Conservation (phyloP, 495 filamentous ascomycete genomes). For the Hypoxylon lenormandii region DNA sequence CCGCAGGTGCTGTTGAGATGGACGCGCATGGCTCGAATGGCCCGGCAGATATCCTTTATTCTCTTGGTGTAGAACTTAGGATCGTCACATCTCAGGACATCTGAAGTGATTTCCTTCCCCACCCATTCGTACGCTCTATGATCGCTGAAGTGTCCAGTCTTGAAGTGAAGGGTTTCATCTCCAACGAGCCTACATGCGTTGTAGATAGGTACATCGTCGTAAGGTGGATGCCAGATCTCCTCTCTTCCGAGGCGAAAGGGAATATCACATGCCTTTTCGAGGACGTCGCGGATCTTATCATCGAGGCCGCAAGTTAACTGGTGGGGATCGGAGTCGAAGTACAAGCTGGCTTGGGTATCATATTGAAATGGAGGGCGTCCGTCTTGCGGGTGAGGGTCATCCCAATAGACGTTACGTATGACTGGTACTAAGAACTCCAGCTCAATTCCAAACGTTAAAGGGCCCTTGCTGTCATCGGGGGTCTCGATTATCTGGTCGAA, state of each 20-base stretch:
- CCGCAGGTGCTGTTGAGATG: slow-evolving; percentile 33
- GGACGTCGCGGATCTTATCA: neutral
- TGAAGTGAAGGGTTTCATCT: slow-evolving; percentile 19
- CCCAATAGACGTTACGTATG: neutral
- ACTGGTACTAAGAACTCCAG: slow-evolving; percentile 39
- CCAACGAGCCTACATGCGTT: slow-evolving; percentile 34
- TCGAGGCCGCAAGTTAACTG: neutral
- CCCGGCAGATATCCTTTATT: slow-evolving; percentile 34
- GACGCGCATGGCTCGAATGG: slow-evolving; percentile 27
- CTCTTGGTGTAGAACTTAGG: slow-evolving; percentile 11
- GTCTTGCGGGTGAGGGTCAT: slow-evolving; percentile 27
- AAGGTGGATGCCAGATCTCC: slow-evolving; percentile 13
- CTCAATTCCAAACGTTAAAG: slow-evolving; percentile 44
- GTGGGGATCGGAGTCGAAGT: too few species aligned
- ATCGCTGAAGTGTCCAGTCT: neutral
- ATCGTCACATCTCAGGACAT: slow-evolving; percentile 31
- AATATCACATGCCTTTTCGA: neutral
- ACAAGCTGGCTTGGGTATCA: too few species aligned
- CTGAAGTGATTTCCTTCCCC: slow-evolving; percentile 34
- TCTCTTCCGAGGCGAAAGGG: slow-evolving; percentile 3
- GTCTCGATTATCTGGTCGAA: slow-evolving; percentile 33
- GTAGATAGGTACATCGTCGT: slow-evolving; percentile 21
- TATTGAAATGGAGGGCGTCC: neutral
- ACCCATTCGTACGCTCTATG: slow-evolving; percentile 18
- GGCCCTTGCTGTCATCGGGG: slow-evolving; percentile 17